Conservation (phyloP, 805 yeast species). For the Candida broadrunensis region DNA sequence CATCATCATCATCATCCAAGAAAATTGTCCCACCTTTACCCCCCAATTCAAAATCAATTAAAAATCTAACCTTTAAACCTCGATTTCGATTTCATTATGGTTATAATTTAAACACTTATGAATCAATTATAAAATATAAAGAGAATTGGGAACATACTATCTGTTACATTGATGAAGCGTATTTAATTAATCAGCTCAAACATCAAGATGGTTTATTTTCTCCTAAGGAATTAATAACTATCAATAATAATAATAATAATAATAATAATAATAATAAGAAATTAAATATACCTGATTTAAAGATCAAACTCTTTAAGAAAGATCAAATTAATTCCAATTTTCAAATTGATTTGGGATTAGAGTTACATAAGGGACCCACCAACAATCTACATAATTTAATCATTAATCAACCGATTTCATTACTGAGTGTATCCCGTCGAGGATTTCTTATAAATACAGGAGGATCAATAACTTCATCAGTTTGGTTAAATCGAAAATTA, state of each 20-base stretch:
- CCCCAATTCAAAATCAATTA: constrained; percentile 6
- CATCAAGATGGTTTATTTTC: background rate
- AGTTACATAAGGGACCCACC: background rate
- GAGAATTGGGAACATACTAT: constrained; percentile 47
- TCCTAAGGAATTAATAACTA: background rate
- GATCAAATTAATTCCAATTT: background rate
- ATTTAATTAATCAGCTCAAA: background rate
- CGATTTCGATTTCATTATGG: constrained; percentile 47
- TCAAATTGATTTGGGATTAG: constrained; percentile 3
- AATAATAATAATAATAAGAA: background rate
- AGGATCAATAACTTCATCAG: constrained; percentile 48
- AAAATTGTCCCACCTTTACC: too few relatives aligned
- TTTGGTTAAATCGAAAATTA: constrained; percentile 44
- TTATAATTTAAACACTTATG: constrained; percentile 38
- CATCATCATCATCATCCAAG: too few relatives aligned
- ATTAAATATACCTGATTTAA: constrained; percentile 11
- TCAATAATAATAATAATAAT: too few relatives aligned
- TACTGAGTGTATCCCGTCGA: constrained; percentile 12
- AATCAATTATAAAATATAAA: constrained; percentile 42
- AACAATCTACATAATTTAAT: background rate
- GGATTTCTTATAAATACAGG: constrained; percentile 49
- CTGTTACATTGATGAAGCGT: constrained; percentile 38
- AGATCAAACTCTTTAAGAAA: constrained; percentile 4
- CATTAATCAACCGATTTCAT: constrained; percentile 2
- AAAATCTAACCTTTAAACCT: constrained; percentile 26